Percentiles rank a stretch among this genome's conserved stretches.
phyloP scores from a whole-genome alignment of 2,329 filamentous ascomycete genomes.

The Aureobasidium sp. region DNA sequence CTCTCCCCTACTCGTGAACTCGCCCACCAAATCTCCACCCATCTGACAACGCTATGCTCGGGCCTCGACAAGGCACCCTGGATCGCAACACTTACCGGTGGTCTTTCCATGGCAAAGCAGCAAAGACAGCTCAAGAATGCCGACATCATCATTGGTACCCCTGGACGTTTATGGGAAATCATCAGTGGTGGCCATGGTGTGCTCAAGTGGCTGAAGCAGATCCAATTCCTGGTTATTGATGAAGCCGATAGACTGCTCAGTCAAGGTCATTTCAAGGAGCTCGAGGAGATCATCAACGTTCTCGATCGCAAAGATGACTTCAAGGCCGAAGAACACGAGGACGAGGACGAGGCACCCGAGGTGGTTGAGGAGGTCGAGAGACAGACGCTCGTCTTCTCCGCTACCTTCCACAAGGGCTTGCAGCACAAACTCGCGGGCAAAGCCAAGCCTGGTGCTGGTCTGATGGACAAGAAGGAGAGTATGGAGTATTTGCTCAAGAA shows the following conservation, averaged over 20 bases:
- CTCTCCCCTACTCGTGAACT: conserved; percentile 89
- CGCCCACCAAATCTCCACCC: conserved; percentile 81
- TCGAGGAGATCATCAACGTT: conserved; percentile 76
- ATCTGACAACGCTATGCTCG: conserved; percentile 69
- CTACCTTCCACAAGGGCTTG: conserved; percentile 85
- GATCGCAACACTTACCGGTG: conserved; percentile 85
- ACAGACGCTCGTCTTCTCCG: conserved; percentile 93
- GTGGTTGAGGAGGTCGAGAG: conserved; percentile 30
- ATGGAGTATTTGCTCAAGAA: conserved; percentile 91
- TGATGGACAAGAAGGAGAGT: conserved; percentile 68
- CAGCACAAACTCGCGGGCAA: conserved; percentile 88
- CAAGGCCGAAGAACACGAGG: conserved; percentile 44
- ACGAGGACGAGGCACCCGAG: conserved; percentile 29
- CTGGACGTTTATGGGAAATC: conserved; percentile 90
- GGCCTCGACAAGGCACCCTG: conserved; percentile 51
- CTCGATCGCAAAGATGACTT: conserved; percentile 55
- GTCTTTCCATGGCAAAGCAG: conserved; percentile 91
- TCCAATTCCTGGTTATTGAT: conserved; percentile 82
- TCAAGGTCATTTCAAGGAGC: conserved; percentile 91
- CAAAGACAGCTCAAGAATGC: conserved; percentile 75
- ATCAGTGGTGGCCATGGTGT: conserved; percentile 68
- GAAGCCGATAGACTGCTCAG: conserved; percentile 90
- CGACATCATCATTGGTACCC: conserved; percentile 82
- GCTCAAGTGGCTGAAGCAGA: conserved; percentile 61
- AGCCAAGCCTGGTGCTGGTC: conserved; percentile 51